Conservation (phyloP, 2,329 filamentous ascomycete genomes). For the Calonectria honghensis region DNA sequence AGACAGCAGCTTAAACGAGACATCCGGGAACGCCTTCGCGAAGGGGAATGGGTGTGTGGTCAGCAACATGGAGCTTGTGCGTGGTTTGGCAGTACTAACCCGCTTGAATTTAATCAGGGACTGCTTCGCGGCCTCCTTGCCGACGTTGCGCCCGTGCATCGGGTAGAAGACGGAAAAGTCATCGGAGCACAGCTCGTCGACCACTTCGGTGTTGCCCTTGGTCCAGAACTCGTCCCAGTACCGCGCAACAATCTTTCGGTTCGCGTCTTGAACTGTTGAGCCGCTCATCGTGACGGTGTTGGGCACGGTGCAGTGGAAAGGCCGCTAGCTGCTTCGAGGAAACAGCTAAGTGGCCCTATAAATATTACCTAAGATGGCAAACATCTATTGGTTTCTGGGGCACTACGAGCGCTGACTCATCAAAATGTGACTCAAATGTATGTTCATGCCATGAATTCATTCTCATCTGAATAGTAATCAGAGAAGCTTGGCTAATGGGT, state of each 20-base stretch:
- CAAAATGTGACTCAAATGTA: not conserved
- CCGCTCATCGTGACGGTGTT: conserved; percentile 38
- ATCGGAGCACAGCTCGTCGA: conserved; percentile 42
- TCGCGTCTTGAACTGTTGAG: not conserved
- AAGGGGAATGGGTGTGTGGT: not conserved
- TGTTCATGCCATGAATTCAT: not conserved
- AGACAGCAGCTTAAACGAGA: conserved; percentile 17
- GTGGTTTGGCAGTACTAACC: conserved; percentile 23
- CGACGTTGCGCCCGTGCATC: conserved; percentile 40
- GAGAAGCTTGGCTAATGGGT: too few relatives aligned
- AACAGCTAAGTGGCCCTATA: not conserved
- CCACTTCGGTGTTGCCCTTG: conserved; percentile 40
- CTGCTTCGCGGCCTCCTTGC: conserved; percentile 39
- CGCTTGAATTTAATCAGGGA: conserved; percentile 37
- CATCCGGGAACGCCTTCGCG: conserved; percentile 28
- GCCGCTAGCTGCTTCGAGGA: not conserved
- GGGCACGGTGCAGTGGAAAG: not conserved
- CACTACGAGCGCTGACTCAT: not conserved
- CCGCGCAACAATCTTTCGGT: conserved; percentile 14
- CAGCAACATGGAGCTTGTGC: not conserved
- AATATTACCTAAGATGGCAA: not conserved
- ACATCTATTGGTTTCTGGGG: not conserved
- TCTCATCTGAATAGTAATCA: not conserved
- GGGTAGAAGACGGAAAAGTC: conserved; percentile 41
- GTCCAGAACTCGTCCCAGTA: conserved; percentile 40